Evolutionary conservation across 257 asterid genomes (phyloP).

Genomic region (Ilex asprella): DNA sequence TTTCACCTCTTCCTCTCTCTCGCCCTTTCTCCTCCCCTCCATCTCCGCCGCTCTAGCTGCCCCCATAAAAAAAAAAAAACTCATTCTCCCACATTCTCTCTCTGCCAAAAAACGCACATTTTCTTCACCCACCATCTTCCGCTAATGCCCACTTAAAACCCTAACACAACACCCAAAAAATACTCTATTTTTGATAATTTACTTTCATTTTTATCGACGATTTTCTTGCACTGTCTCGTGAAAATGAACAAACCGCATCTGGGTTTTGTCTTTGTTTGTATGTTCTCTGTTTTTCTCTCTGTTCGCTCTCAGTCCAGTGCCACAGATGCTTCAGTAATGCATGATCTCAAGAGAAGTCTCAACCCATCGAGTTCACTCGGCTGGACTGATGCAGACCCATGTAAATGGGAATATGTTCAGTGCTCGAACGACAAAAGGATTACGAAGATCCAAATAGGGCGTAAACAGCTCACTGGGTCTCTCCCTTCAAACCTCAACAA

Average conservation of each 20-base stretch:
- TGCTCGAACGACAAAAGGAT: conserved; percentile 17
- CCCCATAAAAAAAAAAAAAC: background rate
- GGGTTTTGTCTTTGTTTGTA: conserved; percentile 12
- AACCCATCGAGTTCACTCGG: conserved; percentile 25
- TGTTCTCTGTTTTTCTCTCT: background rate
- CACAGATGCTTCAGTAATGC: conserved; percentile 30
- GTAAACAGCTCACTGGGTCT: conserved; percentile 41
- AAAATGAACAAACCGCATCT: conserved; percentile 18
- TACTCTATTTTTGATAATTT: too few species aligned
- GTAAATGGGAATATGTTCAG: conserved; percentile 15
- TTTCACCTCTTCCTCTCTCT: conserved; percentile 7
- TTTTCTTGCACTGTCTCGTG: conserved; percentile 1
- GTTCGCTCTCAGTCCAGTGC: conserved; percentile 15
- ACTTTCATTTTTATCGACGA: background rate
- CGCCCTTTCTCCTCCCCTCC: conserved; percentile 6
- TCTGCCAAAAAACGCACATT: background rate
- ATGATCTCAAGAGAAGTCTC: conserved; percentile 17
- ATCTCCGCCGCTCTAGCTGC: conserved; percentile 33
- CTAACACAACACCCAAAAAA: too few species aligned
- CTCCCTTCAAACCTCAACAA: conserved; percentile 45
- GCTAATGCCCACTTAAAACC: too few species aligned
- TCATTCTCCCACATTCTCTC: background rate
- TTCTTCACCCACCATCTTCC: too few species aligned
- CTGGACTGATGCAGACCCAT: conserved; percentile 25
- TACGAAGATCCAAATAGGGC: conserved; percentile 66